phyloP scores from a whole-genome alignment of 176 grass and related monocot genomes.

The Echinochloa phyllopogon region DNA sequence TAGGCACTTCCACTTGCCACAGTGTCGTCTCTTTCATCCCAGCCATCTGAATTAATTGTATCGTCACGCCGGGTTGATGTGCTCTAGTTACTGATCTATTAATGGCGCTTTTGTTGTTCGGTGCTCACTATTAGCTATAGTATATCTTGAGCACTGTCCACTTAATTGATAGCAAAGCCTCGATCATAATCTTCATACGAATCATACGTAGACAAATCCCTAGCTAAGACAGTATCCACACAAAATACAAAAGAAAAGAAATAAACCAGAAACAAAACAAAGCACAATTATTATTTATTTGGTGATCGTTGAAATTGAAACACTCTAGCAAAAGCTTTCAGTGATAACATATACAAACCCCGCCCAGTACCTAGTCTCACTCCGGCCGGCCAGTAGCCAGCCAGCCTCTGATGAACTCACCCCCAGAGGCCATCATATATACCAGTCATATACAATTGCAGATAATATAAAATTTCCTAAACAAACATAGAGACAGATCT shows the following conservation, averaged over 20 bases:
- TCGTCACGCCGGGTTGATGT: not conserved
- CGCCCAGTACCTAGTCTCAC: not conserved
- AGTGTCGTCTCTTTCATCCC: conserved; percentile 13
- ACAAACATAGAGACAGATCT: not conserved
- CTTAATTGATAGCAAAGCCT: not conserved
- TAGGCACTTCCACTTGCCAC: not conserved
- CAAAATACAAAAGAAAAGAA: too few species aligned
- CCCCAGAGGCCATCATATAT: too few species aligned
- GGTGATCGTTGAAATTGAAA: too few species aligned
- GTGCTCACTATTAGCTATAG: not conserved
- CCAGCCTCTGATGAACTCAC: not conserved
- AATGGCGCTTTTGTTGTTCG: not conserved
- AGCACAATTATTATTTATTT: too few species aligned
- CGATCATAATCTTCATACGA: not conserved
- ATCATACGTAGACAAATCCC: not conserved
- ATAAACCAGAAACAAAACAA: too few species aligned
- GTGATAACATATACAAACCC: not conserved
- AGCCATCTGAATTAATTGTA: not conserved
- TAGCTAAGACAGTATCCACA: not conserved
- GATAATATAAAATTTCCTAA: not conserved
- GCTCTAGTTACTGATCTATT: not conserved
- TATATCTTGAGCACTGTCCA: not conserved
- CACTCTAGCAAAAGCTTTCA: too few species aligned
- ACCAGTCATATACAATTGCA: not conserved
- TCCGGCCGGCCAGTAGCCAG: not conserved